Percentiles rank a stretch among this genome's conserved stretches.
phyloP scores from a whole-genome alignment of 1,284 basidiomycete genomes.

The Pseudozyma hubeiensis region DNA sequence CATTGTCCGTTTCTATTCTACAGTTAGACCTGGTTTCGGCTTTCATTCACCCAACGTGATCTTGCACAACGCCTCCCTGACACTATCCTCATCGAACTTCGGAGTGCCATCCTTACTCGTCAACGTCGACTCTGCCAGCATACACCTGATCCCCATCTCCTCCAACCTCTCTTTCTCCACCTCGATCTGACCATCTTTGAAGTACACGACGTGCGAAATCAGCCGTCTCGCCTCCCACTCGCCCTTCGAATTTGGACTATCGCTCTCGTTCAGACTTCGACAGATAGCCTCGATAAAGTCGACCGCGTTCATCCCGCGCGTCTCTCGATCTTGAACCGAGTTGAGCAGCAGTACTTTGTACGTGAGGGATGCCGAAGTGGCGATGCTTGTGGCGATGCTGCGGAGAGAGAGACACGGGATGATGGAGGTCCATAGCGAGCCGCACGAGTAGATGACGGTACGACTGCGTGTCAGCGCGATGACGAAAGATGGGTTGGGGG shows the following conservation, averaged over 20 bases:
- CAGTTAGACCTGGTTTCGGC: too few relatives aligned
- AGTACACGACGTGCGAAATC: constrained; percentile 78
- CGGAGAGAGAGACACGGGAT: constrained; percentile 89
- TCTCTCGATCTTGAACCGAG: constrained; percentile 88
- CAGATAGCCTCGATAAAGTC: constrained; percentile 85
- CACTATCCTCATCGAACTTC: constrained; percentile 42
- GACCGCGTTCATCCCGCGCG: constrained; percentile 81
- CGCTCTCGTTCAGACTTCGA: constrained; percentile 75
- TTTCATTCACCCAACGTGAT: neutral
- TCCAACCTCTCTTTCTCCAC: constrained; percentile 16
- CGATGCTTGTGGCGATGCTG: constrained; percentile 83
- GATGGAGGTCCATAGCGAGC: constrained; percentile 88
- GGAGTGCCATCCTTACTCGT: constrained; percentile 22
- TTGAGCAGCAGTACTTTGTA: constrained; percentile 91
- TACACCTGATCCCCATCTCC: constrained; percentile 20
- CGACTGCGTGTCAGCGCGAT: constrained; percentile 76
- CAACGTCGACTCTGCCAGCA: constrained; percentile 8
- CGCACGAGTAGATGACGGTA: constrained; percentile 86
- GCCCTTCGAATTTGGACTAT: constrained; percentile 9
- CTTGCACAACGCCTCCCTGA: constrained; percentile 13
- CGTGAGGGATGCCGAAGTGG: constrained; percentile 77
- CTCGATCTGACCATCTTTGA: constrained; percentile 23
- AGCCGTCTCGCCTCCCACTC: constrained; percentile 63
- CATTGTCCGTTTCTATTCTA: too few relatives aligned
- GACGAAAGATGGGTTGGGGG: constrained; percentile 85